Evolutionary conservation across 2,329 filamentous ascomycete species (phyloP).

Genomic region (Aspergillus felis): DNA sequence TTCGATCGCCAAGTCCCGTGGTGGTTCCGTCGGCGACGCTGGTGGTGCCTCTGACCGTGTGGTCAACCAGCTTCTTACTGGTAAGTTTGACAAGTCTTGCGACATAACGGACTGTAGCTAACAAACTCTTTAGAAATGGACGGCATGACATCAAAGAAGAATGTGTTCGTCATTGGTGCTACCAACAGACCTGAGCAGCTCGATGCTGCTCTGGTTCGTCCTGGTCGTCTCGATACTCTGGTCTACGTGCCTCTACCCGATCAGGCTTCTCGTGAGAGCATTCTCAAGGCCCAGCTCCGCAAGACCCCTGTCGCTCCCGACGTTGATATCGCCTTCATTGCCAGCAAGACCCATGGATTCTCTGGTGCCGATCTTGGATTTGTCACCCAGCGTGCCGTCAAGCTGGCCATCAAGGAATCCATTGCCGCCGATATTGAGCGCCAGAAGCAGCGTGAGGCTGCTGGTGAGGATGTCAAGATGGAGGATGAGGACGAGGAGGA

Average conservation of each 20-base stretch:
- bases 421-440: slow-evolving; percentile 87
- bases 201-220: slow-evolving; percentile 95
- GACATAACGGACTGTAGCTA: slow-evolving; percentile 32
- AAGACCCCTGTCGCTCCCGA: slow-evolving; percentile 91
- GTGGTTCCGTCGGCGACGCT: slow-evolving; percentile 91
- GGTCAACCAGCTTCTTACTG: slow-evolving; percentile 97
- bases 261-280: slow-evolving; percentile 80
- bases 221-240: slow-evolving; percentile 95
- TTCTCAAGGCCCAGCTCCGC: slow-evolving; percentile 92
- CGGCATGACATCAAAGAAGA: slow-evolving; percentile 99
- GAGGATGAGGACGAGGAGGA: slow-evolving; percentile 65
- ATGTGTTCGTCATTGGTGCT: slow-evolving; percentile 98
- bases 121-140: slow-evolving; percentile 74
- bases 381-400: slow-evolving; percentile 97
- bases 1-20: slow-evolving; percentile 98
- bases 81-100: slow-evolving; percentile 50
- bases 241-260: slow-evolving; percentile 98
- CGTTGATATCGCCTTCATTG: slow-evolving; percentile 86
- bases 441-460: slow-evolving; percentile 80
- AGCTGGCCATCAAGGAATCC: slow-evolving; percentile 98
- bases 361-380: slow-evolving; percentile 99
- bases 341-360: slow-evolving; percentile 96
- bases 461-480: slow-evolving; percentile 72
- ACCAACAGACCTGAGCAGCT: slow-evolving; percentile 99
- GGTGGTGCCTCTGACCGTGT: slow-evolving; percentile 98